Percentiles rank a stretch among this genome's conserved stretches.
These are phyloP conservation scores for Penicillium sp. DNA, from an alignment of 2,329 filamentous ascomycete genomes.

Conservation along the genomic window DNA sequence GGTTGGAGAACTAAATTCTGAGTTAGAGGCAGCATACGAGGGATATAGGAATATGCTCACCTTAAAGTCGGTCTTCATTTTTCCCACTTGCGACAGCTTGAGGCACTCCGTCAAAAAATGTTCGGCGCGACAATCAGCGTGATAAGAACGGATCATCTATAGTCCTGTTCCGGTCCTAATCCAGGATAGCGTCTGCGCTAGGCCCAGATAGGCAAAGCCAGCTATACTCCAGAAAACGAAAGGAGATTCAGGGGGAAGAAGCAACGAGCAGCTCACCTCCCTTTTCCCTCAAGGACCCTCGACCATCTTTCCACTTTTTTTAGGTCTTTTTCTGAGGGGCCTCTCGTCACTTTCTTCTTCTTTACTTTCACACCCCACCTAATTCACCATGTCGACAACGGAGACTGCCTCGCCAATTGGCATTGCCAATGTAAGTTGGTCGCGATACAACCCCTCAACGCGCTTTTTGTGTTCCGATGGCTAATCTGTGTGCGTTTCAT, in stretches of 20 bases:
- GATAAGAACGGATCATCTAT: conserved; percentile 26
- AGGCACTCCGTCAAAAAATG: conserved; percentile 22
- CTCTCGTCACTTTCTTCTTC: conserved; percentile 16
- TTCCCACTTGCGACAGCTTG: conserved; percentile 24
- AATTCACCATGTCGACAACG: conserved; percentile 50
- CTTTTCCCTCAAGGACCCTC: conserved; percentile 16
- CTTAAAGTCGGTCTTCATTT: conserved; percentile 99
- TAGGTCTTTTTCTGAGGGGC: conserved; percentile 12
- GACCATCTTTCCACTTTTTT: conserved; percentile 9
- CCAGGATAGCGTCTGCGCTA: conserved; percentile 14
- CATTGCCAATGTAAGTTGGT: conserved; percentile 64
- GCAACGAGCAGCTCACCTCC: conserved; percentile 21
- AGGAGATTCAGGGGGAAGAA: conserved; percentile 29
- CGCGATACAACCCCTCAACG: conserved; percentile 2
- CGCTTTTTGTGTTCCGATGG: neutral
- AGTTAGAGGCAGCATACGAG: neutral
- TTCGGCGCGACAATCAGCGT: conserved; percentile 14
- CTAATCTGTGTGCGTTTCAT: conserved; percentile 15
- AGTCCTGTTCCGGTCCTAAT: conserved; percentile 13
- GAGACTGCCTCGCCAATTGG: conserved; percentile 65
- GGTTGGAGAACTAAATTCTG: conserved; percentile 79
- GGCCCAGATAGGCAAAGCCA: conserved; percentile 25
- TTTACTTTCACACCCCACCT: conserved; percentile 19
- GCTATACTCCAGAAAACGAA: conserved; percentile 29
- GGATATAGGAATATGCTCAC: conserved; percentile 45